Percentiles rank a stretch among this genome's conserved stretches.
phyloP scores from a whole-genome alignment of 2,329 filamentous ascomycete genomes.

The Dactylellina leptospora region DNA sequence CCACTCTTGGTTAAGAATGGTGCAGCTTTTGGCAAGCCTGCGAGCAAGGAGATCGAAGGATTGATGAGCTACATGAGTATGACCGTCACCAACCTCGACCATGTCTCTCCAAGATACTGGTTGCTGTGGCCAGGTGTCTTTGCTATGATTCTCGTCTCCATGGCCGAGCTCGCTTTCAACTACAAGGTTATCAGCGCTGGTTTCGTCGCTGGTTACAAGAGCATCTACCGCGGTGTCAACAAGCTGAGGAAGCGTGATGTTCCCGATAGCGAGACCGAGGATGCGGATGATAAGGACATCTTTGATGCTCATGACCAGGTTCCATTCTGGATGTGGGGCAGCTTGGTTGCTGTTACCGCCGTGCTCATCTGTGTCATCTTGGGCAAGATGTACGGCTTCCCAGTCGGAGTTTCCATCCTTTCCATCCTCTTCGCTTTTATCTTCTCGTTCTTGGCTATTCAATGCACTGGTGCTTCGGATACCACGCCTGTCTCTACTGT shows the following conservation, averaged over 20 bases:
- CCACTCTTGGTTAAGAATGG: slow-evolving; percentile 67
- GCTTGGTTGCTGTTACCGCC: slow-evolving; percentile 23
- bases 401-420: slow-evolving; percentile 60
- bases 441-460: slow-evolving; percentile 64
- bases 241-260: slow-evolving; percentile 23
- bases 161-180: slow-evolving; percentile 63
- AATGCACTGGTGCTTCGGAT: slow-evolving; percentile 62
- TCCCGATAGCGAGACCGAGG: neutral
- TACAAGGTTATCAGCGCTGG: slow-evolving; percentile 63
- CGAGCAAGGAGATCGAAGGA: slow-evolving; percentile 18
- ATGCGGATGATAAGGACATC: slow-evolving; percentile 31
- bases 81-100: slow-evolving; percentile 56
- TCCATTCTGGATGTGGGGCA: slow-evolving; percentile 49
- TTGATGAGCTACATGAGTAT: slow-evolving; percentile 41
- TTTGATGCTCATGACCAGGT: slow-evolving; percentile 33
- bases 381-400: slow-evolving; percentile 37
- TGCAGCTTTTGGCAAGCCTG: slow-evolving; percentile 53
- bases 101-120: slow-evolving; percentile 65
- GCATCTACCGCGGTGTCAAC: slow-evolving; percentile 63
- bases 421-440: slow-evolving; percentile 64
- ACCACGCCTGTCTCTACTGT: slow-evolving; percentile 64
- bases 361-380: slow-evolving; percentile 49
- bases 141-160: slow-evolving; percentile 65
- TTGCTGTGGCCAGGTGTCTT: slow-evolving; percentile 65
- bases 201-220: slow-evolving; percentile 64